Evolutionary conservation across 352 stramenopile species (phyloP).

Genomic region (Globisporangium cystogenes): DNA sequence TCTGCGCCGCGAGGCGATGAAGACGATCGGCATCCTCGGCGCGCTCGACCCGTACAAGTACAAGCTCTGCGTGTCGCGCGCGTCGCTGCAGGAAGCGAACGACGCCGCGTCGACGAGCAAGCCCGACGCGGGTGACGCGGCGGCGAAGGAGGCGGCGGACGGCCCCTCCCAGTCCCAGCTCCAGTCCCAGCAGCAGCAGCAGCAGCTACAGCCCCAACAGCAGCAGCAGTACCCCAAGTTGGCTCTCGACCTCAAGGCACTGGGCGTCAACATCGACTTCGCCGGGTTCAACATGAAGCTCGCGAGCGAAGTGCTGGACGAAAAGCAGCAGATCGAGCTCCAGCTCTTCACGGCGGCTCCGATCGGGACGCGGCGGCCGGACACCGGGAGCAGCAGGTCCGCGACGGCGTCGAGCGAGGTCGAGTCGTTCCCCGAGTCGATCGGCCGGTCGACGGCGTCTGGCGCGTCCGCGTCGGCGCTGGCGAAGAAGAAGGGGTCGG

Average conservation of each 20-base stretch:
- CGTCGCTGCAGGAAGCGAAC: conserved; percentile 64
- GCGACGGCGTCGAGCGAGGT: conserved; percentile 3
- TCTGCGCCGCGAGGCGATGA: conserved; percentile 94
- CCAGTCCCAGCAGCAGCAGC: too few species aligned
- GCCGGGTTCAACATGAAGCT: conserved; percentile 47
- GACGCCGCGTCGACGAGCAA: conserved; percentile 31
- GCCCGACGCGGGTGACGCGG: conserved; percentile 10
- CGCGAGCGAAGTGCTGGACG: conserved; percentile 59
- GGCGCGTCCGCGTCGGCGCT: conserved; percentile 14
- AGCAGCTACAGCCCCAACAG: too few species aligned
- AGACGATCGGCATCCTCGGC: conserved; percentile 94
- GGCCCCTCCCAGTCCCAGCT: conserved; percentile 12
- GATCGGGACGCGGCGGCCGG: conserved; percentile 72
- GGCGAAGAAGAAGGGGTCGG: conserved; percentile 17
- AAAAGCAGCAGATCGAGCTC: conserved; percentile 86
- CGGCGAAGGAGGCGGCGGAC: conserved; percentile 7
- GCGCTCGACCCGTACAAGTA: conserved; percentile 97
- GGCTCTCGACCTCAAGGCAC: conserved; percentile 50
- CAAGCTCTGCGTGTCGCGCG: conserved; percentile 71
- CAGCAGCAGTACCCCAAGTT: conserved; percentile 39
- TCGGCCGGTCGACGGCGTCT: conserved; percentile 15
- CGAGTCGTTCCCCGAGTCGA: conserved; percentile 11
- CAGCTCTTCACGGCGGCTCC: conserved; percentile 81
- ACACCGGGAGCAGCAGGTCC: conserved; percentile 14
- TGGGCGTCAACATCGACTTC: conserved; percentile 52